Conservation (phyloP, 2,329 filamentous ascomycete species). For the Colletotrichum kahawae region DNA sequence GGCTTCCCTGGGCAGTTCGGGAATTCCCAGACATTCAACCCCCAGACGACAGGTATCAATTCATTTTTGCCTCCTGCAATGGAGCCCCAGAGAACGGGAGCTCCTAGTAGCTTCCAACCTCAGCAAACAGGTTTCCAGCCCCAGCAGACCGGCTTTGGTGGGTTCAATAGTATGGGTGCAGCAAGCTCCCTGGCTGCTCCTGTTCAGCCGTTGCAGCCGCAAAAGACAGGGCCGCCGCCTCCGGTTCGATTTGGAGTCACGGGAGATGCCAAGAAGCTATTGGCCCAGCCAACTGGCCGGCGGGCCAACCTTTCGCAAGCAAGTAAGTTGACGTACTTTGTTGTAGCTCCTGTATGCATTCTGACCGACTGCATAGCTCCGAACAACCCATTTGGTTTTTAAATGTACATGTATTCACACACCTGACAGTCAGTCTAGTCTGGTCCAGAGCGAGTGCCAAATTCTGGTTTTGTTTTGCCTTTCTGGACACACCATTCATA, state of each 20-base stretch:
- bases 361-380: slow-evolving; percentile 43
- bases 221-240: slow-evolving; percentile 72
- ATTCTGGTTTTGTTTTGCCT: neutral
- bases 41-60: slow-evolving; percentile 52
- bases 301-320: slow-evolving; percentile 92
- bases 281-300: slow-evolving; percentile 85
- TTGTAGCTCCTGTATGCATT: neutral
- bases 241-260: slow-evolving; percentile 87
- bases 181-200: slow-evolving; percentile 32
- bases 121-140: slow-evolving; percentile 48
- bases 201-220: slow-evolving; percentile 50
- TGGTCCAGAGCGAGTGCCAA: neutral
- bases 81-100: slow-evolving; percentile 55
- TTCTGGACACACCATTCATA: slow-evolving; percentile 15
- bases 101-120: slow-evolving; percentile 43
- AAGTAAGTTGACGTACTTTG: slow-evolving; percentile 70
- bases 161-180: slow-evolving; percentile 40
- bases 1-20: slow-evolving; percentile 57
- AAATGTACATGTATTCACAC: slow-evolving; percentile 13
- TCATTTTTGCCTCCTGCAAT: slow-evolving; percentile 63
- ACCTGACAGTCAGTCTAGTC: neutral
- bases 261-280: slow-evolving; percentile 74
- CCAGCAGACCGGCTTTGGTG: slow-evolving; percentile 56
- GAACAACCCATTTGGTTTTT: slow-evolving; percentile 61
- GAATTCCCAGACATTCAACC: slow-evolving; percentile 57